Evolutionary conservation across 73 alveolate genomes (phyloP).

Genomic region (Paraurostyla sp.): DNA sequence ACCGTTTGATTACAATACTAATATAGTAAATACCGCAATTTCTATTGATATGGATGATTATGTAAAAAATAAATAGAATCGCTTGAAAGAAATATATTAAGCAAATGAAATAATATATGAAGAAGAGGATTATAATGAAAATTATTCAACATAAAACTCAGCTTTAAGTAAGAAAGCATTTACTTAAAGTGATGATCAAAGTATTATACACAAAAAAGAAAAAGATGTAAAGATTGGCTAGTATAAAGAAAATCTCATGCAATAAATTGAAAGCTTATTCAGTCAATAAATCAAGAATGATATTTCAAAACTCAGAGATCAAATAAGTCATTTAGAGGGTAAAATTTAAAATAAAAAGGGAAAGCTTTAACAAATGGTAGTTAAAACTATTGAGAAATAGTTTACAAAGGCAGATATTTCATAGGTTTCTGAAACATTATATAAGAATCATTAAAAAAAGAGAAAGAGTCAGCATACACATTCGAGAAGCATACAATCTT

Average conservation of each 20-base stretch:
- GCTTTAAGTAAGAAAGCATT: neutral
- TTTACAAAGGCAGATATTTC: neutral
- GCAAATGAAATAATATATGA: conserved; percentile 43
- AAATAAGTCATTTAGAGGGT: neutral
- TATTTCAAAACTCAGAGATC: neutral
- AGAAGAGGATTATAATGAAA: conserved; percentile 16
- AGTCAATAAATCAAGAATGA: neutral
- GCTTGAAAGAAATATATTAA: neutral
- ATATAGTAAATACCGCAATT: too few relatives aligned
- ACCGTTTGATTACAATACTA: too few relatives aligned
- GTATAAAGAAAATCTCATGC: neutral
- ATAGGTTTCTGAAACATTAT: neutral
- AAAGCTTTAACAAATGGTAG: neutral
- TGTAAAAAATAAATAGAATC: neutral
- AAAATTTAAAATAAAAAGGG: neutral
- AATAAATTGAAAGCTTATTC: neutral
- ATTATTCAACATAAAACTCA: neutral
- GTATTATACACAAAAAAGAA: neutral
- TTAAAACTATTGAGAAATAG: neutral
- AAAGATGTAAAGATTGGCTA: neutral
- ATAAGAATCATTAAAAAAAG: neutral
- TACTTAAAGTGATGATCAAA: neutral
- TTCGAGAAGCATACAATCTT: neutral
- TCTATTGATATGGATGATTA: neutral
- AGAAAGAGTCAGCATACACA: neutral